Conservation (phyloP, 2,329 filamentous ascomycete species). For the Coniochaeta sp. region DNA sequence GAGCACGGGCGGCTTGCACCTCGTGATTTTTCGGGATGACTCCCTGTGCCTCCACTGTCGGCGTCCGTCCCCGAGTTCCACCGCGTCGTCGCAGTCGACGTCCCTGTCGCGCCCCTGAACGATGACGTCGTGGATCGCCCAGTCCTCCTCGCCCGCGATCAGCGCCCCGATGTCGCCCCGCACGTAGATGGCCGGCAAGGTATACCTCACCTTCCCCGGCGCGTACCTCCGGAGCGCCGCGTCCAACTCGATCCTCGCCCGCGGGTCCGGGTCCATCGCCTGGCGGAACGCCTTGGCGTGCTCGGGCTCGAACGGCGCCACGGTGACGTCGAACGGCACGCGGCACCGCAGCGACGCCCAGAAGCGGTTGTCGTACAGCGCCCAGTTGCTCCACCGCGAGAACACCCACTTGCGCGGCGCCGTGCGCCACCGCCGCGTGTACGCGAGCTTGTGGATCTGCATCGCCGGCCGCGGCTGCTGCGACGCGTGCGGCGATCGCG, state of each 20-base stretch:
- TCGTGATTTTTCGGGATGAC: not conserved
- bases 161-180: conserved; percentile 24
- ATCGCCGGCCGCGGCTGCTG: conserved; percentile 24
- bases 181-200: conserved; percentile 47
- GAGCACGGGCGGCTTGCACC: not conserved
- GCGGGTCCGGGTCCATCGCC: conserved; percentile 26
- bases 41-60: not conserved
- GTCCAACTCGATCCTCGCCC: conserved; percentile 27
- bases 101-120: not conserved
- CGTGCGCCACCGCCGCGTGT: conserved; percentile 6
- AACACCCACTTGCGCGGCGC: conserved; percentile 14
- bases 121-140: conserved; percentile 1
- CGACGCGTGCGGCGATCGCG: conserved; percentile 37
- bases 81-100: not conserved
- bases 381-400: conserved; percentile 23
- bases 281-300: conserved; percentile 41
- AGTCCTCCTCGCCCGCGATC: not conserved
- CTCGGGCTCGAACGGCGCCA: conserved; percentile 37
- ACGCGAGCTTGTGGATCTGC: conserved; percentile 9
- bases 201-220: conserved; percentile 47
- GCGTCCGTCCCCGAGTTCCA: not conserved
- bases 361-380: conserved; percentile 53
- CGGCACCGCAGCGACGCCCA: conserved; percentile 46
- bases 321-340: conserved; percentile 29
- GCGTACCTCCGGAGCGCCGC: conserved; percentile 40